Conservation (phyloP, 2,329 filamentous ascomycete species). For the Sporothrix inflata region DNA sequence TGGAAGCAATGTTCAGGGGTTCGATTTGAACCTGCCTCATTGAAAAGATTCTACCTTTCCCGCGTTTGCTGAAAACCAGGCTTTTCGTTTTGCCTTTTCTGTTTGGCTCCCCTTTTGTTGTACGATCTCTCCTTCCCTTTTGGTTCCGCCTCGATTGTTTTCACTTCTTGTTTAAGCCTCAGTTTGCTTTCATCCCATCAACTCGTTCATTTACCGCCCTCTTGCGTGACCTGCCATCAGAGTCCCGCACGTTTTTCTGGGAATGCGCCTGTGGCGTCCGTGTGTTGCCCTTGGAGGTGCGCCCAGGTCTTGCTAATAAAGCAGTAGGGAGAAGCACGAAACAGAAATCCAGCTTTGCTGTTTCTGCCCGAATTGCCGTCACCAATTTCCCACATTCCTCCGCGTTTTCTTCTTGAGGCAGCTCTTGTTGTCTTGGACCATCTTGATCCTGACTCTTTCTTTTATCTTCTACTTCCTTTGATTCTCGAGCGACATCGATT, state of each 20-base stretch:
- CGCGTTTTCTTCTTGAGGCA: neutral
- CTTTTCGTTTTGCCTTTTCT: neutral
- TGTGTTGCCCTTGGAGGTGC: slow-evolving; percentile 27
- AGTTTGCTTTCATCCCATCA: neutral
- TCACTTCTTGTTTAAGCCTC: neutral
- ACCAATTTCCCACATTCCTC: slow-evolving; percentile 14
- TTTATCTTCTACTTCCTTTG: neutral
- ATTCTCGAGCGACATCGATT: neutral
- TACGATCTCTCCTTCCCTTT: neutral
- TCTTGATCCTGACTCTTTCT: neutral
- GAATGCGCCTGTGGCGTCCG: slow-evolving; percentile 24
- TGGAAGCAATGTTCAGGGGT: slow-evolving; percentile 25
- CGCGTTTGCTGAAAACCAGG: neutral
- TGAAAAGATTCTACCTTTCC: neutral
- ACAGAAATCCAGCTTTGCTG: neutral
- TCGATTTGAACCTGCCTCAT: neutral
- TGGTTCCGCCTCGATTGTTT: neutral
- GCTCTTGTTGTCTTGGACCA: neutral
- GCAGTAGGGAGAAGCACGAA: neutral
- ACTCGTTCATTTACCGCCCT: neutral
- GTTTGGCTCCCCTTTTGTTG: neutral
- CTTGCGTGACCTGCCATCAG: slow-evolving; percentile 11
- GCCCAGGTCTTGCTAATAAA: neutral
- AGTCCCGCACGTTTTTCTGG: slow-evolving; percentile 18
- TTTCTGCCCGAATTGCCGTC: neutral